Base-by-base conservation (phyloP, 306 rosid species). In the barrel medic (Medicago truncatula) region DNA sequence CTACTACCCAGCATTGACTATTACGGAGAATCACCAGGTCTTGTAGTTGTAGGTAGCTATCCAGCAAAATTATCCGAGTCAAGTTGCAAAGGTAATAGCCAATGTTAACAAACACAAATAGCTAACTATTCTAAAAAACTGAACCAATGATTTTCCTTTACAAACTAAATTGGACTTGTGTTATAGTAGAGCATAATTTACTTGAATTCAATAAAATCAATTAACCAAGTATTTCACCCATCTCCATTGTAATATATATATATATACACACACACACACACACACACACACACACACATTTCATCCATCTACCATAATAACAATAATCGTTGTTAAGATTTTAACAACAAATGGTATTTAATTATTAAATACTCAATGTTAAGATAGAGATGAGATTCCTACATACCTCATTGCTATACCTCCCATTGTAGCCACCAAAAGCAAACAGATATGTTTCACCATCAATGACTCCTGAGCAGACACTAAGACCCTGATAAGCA, bases 371-470 rank as follows among this genome's bases (percentile, higher is more conserved):
- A 12, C 39, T 41, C 64, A 36, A 11, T 56, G 66, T 15, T 56
- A 8, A 56, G 54, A 56, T 8, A 57, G 39, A 56, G 10, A 53
- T 17, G 52, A 56, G 10, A 53, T 17, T 40, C 53, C 40, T 54
- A 4, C 77, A 67, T 87, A 96, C 99, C 97, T 96, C 96, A 74
- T 89, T 96, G 89, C 97, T 90, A 80, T 96, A 96, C 80, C 71
- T 92, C 76, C 99, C 99, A 67, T 96, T 96, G 83, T 96, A 96
- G 82, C 99, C 99, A 64, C 99, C 99, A 74, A 96, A 96, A 65
- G 97, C 86, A 83, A 92, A 89, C 82, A 96, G 80, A 90, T 89
- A 86, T 64, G 85, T 89, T 70, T 88, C 91, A 71, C 89, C 89
- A 62, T 86, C 98, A 81, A 89, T 86, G 78, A 76, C 40, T 71